Conservation (phyloP, 148 eudicot genomes). For the Amaranthus cruentus region DNA sequence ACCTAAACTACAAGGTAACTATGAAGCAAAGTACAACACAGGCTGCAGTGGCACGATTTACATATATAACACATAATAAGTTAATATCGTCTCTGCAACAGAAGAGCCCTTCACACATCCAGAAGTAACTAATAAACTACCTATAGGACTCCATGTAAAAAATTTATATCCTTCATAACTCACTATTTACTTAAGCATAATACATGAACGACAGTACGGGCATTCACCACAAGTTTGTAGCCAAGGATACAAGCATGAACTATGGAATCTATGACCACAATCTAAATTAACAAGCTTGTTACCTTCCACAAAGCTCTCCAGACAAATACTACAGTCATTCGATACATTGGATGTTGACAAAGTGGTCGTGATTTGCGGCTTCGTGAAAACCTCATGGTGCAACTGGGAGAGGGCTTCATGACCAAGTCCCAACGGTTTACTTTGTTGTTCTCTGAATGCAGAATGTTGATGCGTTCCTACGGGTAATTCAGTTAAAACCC, state of each 20-base stretch:
- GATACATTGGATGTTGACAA: conserved; percentile 22
- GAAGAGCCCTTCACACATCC: background rate
- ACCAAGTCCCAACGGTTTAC: conserved; percentile 55
- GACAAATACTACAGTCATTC: conserved; percentile 75
- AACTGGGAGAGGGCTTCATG: conserved; percentile 42
- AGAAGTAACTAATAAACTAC: background rate
- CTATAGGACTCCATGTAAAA: no score
- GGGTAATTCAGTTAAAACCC: conserved; percentile 33
- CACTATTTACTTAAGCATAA: conserved; percentile 12
- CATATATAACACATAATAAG: background rate
- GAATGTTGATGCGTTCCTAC: conserved; percentile 15
- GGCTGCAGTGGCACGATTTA: no score
- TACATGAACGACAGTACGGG: conserved; percentile 60
- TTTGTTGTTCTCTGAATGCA: conserved; percentile 28
- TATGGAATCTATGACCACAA: conserved; percentile 70
- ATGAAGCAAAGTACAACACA: no score
- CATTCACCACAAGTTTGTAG: conserved; percentile 69
- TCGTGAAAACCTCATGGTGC: conserved; percentile 42
- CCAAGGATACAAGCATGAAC: conserved; percentile 75
- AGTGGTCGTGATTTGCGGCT: background rate
- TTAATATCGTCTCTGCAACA: background rate
- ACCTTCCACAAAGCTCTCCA: conserved; percentile 71
- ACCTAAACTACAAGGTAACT: no score
- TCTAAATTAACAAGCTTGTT: conserved; percentile 50
- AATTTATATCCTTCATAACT: background rate